These are phyloP conservation scores for Cutaneotrichosporon sp. DNA, from an alignment of 1,284 basidiomycete species.

Conservation along the genomic window DNA sequence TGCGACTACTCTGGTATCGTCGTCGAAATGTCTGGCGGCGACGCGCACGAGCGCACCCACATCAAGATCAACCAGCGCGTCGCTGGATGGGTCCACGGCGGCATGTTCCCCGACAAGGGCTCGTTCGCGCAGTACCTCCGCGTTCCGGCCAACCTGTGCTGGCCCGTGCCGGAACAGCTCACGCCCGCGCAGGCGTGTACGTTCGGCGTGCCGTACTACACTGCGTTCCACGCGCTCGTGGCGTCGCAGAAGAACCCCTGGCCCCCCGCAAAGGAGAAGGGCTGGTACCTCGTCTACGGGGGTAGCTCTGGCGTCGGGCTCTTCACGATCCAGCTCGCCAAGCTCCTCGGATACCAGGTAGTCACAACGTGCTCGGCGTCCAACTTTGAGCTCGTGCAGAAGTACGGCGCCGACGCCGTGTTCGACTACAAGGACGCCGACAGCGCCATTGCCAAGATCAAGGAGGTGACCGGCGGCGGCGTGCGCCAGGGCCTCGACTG, in stretches of 20 bases:
- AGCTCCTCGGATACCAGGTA: conserved; percentile 50
- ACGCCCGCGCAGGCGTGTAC: conserved; percentile 49
- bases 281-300: conserved; percentile 49
- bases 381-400: conserved; percentile 48
- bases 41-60: conserved; percentile 2
- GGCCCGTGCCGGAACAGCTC: conserved; percentile 23
- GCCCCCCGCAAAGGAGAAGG: conserved; percentile 13
- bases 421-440: conserved; percentile 30
- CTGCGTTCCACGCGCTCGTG: conserved; percentile 18
- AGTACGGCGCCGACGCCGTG: conserved; percentile 50
- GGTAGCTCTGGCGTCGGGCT: conserved; percentile 51
- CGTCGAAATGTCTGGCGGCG: conserved; percentile 27
- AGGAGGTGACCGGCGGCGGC: conserved; percentile 33
- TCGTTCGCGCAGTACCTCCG: conserved; percentile 50
- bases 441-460: conserved; percentile 23
- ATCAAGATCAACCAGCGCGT: conserved; percentile 50
- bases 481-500: conserved; percentile 33
- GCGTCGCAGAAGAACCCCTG: conserved; percentile 8
- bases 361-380: conserved; percentile 48
- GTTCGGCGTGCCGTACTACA: conserved; percentile 42
- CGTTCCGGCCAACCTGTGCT: conserved; percentile 24
- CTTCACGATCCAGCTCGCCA: conserved; percentile 51
- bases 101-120: conserved; percentile 39
- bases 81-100: conserved; percentile 52
- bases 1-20: conserved; percentile 51